Conservation (phyloP, 208 protist genomes). For the Trypanosomatidae sp. region DNA sequence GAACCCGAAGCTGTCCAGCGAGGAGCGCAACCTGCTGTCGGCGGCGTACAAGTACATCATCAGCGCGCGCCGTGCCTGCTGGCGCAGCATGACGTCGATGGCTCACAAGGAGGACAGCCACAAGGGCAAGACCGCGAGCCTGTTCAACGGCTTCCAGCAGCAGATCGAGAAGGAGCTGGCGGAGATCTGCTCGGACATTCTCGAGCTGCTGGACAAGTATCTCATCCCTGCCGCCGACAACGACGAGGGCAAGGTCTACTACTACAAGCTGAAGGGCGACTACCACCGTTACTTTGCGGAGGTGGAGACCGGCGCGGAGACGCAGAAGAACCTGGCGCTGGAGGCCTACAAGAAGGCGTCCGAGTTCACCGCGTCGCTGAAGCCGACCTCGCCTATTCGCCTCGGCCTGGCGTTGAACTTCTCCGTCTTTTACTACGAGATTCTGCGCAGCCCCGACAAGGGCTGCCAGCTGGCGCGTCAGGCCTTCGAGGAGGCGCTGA, state of each 20-base stretch:
- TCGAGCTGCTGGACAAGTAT: slow-evolving; percentile 95
- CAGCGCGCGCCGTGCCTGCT: slow-evolving; percentile 98
- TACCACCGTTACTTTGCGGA: slow-evolving; percentile 98
- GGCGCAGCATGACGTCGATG: slow-evolving; percentile 98
- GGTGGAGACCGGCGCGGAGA: slow-evolving; percentile 78
- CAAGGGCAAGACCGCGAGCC: slow-evolving; percentile 89
- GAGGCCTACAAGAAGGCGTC: slow-evolving; percentile 90
- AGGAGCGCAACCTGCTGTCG: slow-evolving; percentile 99
- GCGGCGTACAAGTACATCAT: slow-evolving; percentile 99
- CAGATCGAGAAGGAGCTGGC: slow-evolving; percentile 98
- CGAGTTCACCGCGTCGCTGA: slow-evolving; percentile 79
- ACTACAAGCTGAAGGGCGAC: slow-evolving; percentile 96
- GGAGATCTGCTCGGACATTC: slow-evolving; percentile 97
- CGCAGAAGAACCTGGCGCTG: slow-evolving; percentile 89
- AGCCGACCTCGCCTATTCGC: slow-evolving; percentile 97
- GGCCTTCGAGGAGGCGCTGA: slow-evolving; percentile 97
- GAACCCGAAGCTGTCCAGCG: slow-evolving; percentile 95
- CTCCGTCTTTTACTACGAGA: slow-evolving; percentile 99
- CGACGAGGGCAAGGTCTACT: slow-evolving; percentile 91
- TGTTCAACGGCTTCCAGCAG: slow-evolving; percentile 95
- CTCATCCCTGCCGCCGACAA: slow-evolving; percentile 93
- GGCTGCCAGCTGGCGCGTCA: slow-evolving; percentile 97
- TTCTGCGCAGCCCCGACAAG: slow-evolving; percentile 96
- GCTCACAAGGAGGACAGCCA: slow-evolving; percentile 95
- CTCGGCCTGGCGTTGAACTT: slow-evolving; percentile 99